Percentiles rank a stretch among this genome's conserved stretches.
Conservation (phyloP, 305 asterid species). For the Vinca major region DNA sequence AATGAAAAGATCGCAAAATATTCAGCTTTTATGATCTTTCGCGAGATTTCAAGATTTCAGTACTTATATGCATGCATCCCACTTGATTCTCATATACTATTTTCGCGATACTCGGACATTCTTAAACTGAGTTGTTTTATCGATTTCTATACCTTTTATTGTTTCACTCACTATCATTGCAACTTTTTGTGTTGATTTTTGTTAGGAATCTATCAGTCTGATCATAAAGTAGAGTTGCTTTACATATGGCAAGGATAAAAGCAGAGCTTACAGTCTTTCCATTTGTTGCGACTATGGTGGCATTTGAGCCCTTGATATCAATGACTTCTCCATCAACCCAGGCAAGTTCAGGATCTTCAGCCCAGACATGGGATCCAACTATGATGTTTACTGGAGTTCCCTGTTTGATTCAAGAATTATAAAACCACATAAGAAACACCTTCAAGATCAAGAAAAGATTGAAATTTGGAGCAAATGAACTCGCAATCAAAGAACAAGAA, state of each 20-base stretch:
- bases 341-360: slow-evolving; percentile 71
- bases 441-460: slow-evolving; percentile 15
- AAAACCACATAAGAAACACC: background rate
- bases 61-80: background rate
- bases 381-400: slow-evolving; percentile 90
- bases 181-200: background rate
- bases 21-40: background rate
- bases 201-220: background rate
- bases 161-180: background rate
- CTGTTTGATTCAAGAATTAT: slow-evolving; percentile 36
- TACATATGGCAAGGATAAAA: background rate
- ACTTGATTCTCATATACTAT: background rate
- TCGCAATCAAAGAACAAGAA: slow-evolving; percentile 19
- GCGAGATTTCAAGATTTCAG: background rate
- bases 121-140: background rate
- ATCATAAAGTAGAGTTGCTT: slow-evolving; percentile 5
- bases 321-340: slow-evolving; percentile 83
- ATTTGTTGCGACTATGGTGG: slow-evolving; percentile 50
- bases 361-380: slow-evolving; percentile 90
- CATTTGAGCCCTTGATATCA: slow-evolving; percentile 61
- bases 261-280: slow-evolving; percentile 59
- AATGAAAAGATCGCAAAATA: slow-evolving; percentile 7
- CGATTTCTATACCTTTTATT: background rate
- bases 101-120: background rate
- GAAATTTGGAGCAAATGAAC: slow-evolving; percentile 11